phyloP scores from a whole-genome alignment of 2,329 filamentous ascomycete genomes.

The Dothiorella sarmentorum region DNA sequence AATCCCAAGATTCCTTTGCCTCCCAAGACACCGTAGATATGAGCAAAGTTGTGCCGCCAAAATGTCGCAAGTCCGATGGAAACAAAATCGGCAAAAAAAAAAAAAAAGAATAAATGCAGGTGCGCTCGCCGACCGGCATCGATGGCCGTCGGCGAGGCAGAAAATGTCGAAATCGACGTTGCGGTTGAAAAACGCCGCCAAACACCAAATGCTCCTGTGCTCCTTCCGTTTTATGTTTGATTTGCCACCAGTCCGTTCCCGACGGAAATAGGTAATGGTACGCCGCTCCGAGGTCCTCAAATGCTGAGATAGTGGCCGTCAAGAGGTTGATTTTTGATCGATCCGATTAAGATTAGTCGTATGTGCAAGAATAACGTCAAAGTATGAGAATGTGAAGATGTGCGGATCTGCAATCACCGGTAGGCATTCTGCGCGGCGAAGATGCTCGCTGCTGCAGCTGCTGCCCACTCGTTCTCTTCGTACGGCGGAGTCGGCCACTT shows the following conservation, averaged over 20 bases:
- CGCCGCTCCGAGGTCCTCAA: conserved; percentile 16
- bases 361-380: conserved; percentile 14
- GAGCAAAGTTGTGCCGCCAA: conserved; percentile 15
- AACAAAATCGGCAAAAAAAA: conserved; percentile 9
- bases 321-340: conserved; percentile 4
- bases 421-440: conserved; percentile 37
- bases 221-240: conserved; percentile 13
- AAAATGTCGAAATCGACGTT: conserved; percentile 13
- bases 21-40: conserved; percentile 14
- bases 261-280: conserved; percentile 15
- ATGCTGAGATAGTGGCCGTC: conserved; percentile 14
- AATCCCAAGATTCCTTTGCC: conserved; percentile 7
- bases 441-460: conserved; percentile 73
- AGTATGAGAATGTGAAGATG: conserved; percentile 1
- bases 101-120: conserved; percentile 14
- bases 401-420: conserved; percentile 21
- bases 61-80: conserved; percentile 8
- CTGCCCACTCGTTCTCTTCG: conserved; percentile 88
- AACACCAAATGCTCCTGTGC: conserved; percentile 14
- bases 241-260: conserved; percentile 16
- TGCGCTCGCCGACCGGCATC: neutral
- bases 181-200: conserved; percentile 16
- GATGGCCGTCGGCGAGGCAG: neutral
- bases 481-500: conserved; percentile 97
- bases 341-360: conserved; percentile 19